Evolutionary conservation across 371 early-diverging fungal species (phyloP).

Genomic region (Parasitella parasitica): DNA sequence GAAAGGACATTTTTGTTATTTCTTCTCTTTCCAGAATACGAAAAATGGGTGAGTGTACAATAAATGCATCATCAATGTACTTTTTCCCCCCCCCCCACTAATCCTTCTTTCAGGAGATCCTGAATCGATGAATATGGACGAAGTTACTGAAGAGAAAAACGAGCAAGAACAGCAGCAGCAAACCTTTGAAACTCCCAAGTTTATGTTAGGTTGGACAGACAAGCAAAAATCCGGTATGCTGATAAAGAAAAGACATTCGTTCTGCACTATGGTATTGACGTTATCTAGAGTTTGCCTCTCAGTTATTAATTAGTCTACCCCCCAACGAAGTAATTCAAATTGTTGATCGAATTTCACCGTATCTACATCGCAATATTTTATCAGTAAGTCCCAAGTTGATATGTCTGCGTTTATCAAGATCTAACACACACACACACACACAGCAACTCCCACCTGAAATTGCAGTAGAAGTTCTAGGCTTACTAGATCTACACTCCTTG

Average conservation of each 20-base stretch:
- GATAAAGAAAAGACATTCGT: not conserved
- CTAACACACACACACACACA: not conserved
- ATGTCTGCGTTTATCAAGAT: not conserved
- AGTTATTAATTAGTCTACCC: constrained; percentile 15
- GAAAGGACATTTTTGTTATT: no score
- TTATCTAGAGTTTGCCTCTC: constrained; percentile 17
- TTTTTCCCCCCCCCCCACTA: no score
- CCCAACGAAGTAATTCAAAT: constrained; percentile 8
- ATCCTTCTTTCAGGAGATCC: not conserved
- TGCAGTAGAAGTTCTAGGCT: constrained; percentile 59
- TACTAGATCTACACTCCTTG: constrained; percentile 51
- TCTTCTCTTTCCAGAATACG: no score
- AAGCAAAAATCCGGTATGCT: constrained; percentile 59
- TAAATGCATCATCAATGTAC: no score
- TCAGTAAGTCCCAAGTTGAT: not conserved
- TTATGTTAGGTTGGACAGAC: constrained; percentile 51
- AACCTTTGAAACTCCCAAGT: constrained; percentile 16
- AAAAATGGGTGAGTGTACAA: no score
- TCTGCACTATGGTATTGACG: not conserved
- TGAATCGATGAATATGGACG: not conserved
- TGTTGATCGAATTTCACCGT: constrained; percentile 45
- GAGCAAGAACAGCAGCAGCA: not conserved
- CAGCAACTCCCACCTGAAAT: constrained; percentile 62
- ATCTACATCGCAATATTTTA: constrained; percentile 63
- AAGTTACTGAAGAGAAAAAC: not conserved